phyloP scores from a whole-genome alignment of 2,329 filamentous ascomycete species.

The Neonectria neomacrospora region DNA sequence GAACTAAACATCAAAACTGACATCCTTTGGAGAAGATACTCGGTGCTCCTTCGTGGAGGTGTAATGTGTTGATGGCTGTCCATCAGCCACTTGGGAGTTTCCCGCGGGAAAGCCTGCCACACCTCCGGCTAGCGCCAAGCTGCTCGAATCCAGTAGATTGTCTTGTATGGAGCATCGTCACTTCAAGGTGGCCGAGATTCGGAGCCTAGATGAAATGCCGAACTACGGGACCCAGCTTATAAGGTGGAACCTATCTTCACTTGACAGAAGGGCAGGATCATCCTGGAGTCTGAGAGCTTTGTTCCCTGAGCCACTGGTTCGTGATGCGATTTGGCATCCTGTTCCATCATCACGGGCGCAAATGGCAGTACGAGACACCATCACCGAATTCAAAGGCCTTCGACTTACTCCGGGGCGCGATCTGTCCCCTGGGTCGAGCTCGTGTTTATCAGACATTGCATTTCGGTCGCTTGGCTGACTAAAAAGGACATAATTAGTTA shows the following conservation, averaged over 20 bases:
- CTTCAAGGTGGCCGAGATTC: constrained; percentile 10
- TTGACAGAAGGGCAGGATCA: not conserved
- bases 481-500: not conserved
- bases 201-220: constrained; percentile 10
- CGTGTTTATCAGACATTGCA: not conserved
- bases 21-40: not conserved
- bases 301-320: not conserved
- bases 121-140: constrained; percentile 4
- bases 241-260: not conserved
- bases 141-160: not conserved
- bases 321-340: not conserved
- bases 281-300: not conserved
- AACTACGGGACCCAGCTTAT: not conserved
- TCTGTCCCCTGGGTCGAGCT: not conserved
- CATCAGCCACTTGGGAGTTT: not conserved
- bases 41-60: not conserved
- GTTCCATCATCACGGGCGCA: not conserved
- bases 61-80: not conserved
- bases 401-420: not conserved
- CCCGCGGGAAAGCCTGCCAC: not conserved
- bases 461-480: too few relatives aligned
- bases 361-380: not conserved
- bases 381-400: not conserved
- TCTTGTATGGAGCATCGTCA: not conserved
- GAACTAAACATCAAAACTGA: not conserved